These are phyloP conservation scores for Golubevia sp. DNA, from an alignment of 1,284 basidiomycete genomes.

Conservation along the genomic window DNA sequence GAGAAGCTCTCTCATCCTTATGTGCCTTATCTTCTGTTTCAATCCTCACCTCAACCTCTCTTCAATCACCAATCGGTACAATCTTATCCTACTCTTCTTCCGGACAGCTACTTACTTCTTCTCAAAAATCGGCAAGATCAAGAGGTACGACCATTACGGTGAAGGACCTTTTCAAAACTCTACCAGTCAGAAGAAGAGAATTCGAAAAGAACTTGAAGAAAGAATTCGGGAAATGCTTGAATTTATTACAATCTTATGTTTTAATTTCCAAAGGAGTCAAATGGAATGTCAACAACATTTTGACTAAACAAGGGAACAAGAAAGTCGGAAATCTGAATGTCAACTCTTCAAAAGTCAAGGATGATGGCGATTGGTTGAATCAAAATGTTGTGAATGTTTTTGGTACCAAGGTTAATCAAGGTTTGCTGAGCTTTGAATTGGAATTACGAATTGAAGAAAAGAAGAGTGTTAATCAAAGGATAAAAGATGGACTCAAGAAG, in stretches of 20 bases:
- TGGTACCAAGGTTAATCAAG: too few relatives aligned
- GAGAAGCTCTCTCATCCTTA: conserved; percentile 90
- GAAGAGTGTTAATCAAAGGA: background rate
- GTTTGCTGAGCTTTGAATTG: too few relatives aligned
- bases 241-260: conserved; percentile 84
- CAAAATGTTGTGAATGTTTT: too few relatives aligned
- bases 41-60: conserved; percentile 45
- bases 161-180: conserved; percentile 74
- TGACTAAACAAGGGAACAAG: background rate
- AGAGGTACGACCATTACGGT: conserved; percentile 84
- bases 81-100: conserved; percentile 7
- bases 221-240: conserved; percentile 84
- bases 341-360: too few relatives aligned
- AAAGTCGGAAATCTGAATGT: too few relatives aligned
- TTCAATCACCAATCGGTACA: conserved; percentile 50
- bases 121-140: conserved; percentile 66
- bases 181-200: conserved; percentile 91
- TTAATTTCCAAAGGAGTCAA: conserved; percentile 74
- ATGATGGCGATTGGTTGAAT: too few relatives aligned
- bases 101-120: background rate
- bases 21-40: conserved; percentile 76
- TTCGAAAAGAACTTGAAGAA: conserved; percentile 86
- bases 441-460: background rate
- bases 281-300: conserved; percentile 75
- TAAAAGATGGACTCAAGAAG: background rate